Evolutionary conservation across 345 rosid genomes (phyloP).

Genomic region (Passiflora organensis): DNA sequence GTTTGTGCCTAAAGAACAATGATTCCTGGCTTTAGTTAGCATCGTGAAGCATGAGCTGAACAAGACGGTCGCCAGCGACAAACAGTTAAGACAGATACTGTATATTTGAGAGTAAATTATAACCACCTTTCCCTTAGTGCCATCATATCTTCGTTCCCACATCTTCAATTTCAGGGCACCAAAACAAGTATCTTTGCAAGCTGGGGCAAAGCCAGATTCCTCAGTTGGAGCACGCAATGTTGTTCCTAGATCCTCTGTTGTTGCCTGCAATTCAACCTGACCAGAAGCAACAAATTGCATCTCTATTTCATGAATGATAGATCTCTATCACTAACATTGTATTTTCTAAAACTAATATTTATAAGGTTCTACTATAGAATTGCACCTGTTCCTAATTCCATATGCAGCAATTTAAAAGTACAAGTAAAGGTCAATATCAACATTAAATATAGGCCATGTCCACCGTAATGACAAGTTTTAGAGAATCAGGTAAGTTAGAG

Average conservation of each 20-base stretch:
- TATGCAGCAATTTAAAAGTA: background rate
- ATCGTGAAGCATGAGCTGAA: no score
- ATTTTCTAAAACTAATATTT: background rate
- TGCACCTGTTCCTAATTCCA: background rate
- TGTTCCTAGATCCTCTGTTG: conserved; percentile 67
- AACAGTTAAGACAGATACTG: background rate
- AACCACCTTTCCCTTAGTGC: conserved; percentile 81
- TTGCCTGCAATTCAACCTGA: conserved; percentile 80
- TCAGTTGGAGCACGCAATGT: conserved; percentile 82
- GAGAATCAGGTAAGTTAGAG: background rate
- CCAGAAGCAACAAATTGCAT: conserved; percentile 8
- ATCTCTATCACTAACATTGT: background rate
- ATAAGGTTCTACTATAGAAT: no score
- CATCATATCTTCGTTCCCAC: conserved; percentile 70
- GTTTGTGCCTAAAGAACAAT: no score
- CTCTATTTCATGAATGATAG: background rate
- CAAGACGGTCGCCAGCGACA: no score
- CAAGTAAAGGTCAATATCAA: no score
- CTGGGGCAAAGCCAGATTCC: conserved; percentile 80
- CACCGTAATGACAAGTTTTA: no score
- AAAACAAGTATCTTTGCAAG: conserved; percentile 82
- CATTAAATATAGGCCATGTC: no score
- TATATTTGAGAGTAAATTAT: background rate
- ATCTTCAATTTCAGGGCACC: conserved; percentile 67
- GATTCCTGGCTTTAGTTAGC: no score